These are phyloP conservation scores for Ambrosia hybrid DNA, from an alignment of 140 eudicot genomes.

Conservation along the genomic window DNA sequence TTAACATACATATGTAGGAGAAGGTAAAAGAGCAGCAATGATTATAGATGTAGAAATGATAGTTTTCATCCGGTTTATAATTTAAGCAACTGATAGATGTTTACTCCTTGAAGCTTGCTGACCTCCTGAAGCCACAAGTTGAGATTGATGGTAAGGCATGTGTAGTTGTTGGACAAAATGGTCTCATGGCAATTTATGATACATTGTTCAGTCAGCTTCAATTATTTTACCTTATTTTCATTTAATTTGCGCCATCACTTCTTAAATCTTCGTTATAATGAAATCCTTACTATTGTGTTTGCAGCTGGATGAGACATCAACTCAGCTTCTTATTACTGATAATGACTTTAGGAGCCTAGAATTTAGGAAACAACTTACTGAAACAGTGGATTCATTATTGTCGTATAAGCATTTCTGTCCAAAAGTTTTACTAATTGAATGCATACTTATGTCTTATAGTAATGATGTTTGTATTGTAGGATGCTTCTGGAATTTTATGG, in stretches of 20 bases:
- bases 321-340: constrained; percentile 96
- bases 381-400: constrained; percentile 32
- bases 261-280: neutral
- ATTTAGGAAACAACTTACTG: too few species aligned
- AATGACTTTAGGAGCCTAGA: constrained; percentile 82
- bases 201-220: constrained; percentile 80
- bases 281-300: constrained; percentile 21
- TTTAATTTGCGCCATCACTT: neutral
- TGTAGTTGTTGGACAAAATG: constrained; percentile 75
- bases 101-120: constrained; percentile 63
- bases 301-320: constrained; percentile 87
- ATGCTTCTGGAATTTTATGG: too few species aligned
- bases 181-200: too few species aligned
- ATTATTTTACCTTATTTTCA: neutral
- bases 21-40: neutral
- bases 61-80: neutral
- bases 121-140: constrained; percentile 90
- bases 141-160: constrained; percentile 99
- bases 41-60: neutral
- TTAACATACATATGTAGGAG: neutral
- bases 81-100: constrained; percentile 8
- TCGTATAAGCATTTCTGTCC: constrained; percentile 38
- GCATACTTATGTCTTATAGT: neutral
- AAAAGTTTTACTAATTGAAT: neutral
- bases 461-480: too few species aligned